Percentiles rank a stretch among this genome's conserved stretches.
Conservation (phyloP, 1,284 basidiomycete genomes). For the Cryptococcus wingfieldii region DNA sequence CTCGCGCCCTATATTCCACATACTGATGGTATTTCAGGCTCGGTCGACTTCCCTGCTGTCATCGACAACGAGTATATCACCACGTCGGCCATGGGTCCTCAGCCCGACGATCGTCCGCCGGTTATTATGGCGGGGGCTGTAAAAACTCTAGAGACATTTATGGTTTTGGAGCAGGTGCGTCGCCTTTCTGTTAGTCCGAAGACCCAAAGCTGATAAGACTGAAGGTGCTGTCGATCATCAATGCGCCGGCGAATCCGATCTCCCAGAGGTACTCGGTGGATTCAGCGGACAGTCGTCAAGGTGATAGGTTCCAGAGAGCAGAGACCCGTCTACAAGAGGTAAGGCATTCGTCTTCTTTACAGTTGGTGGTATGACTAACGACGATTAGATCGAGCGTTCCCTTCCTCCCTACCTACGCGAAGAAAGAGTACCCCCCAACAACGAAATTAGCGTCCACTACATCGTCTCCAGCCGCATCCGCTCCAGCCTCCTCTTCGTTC, state of each 20-base stretch:
- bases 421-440: neutral
- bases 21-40: neutral
- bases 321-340: constrained; percentile 9
- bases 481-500: constrained; percentile 8
- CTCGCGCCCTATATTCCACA: neutral
- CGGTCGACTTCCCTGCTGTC: constrained; percentile 11
- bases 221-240: constrained; percentile 10
- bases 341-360: neutral
- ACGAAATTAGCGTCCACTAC: constrained; percentile 2
- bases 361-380: neutral
- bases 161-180: constrained; percentile 12
- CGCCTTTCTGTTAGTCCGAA: neutral
- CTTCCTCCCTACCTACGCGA: constrained; percentile 7
- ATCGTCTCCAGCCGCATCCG: constrained; percentile 6
- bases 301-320: constrained; percentile 3
- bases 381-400: constrained; percentile 6
- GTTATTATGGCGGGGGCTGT: constrained; percentile 9
- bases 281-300: neutral
- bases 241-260: constrained; percentile 8
- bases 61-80: constrained; percentile 11
- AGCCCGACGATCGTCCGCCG: constrained; percentile 7
- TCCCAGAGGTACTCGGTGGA: constrained; percentile 5
- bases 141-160: constrained; percentile 10
- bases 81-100: constrained; percentile 9
- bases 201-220: neutral